These are phyloP conservation scores for Coprinopsis cinerea DNA, from an alignment of 768 basidiomycete species.

Conservation along the genomic window DNA sequence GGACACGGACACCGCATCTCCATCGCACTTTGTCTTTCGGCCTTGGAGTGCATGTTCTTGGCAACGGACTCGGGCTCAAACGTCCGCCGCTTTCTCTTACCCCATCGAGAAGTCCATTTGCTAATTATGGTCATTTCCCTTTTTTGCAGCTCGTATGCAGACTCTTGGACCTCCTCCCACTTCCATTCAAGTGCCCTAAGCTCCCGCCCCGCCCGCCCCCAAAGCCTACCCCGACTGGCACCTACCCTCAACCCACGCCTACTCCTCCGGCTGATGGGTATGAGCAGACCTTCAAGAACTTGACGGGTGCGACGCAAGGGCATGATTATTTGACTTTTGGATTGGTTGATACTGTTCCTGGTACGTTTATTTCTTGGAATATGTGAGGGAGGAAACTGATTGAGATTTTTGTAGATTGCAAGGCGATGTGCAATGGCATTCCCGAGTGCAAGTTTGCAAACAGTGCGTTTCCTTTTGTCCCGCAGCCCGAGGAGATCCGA, in stretches of 20 bases:
- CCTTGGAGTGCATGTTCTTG: too few relatives aligned
- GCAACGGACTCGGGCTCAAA: too few relatives aligned
- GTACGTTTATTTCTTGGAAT: constrained; percentile 17
- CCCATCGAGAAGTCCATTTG: background rate
- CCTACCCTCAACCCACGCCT: constrained; percentile 16
- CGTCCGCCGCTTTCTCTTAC: too few relatives aligned
- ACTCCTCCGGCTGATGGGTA: constrained; percentile 27
- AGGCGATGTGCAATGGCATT: constrained; percentile 38
- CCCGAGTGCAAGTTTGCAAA: constrained; percentile 37
- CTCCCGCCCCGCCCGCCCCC: constrained; percentile 16
- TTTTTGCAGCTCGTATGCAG: constrained; percentile 14
- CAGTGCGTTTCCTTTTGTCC: constrained; percentile 22
- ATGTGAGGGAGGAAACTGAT: background rate
- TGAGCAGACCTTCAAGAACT: constrained; percentile 31
- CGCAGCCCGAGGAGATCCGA: background rate
- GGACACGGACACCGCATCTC: too few relatives aligned
- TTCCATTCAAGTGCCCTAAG: constrained; percentile 28
- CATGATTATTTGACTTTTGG: constrained; percentile 37
- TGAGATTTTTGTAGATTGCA: constrained; percentile 28
- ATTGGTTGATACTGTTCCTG: constrained; percentile 36
- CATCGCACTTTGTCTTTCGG: too few relatives aligned
- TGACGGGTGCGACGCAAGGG: constrained; percentile 39
- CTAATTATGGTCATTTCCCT: background rate
- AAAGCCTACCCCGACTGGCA: constrained; percentile 7
- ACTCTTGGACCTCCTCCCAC: constrained; percentile 15